Base-by-base conservation (phyloP, 768 basidiomycete genomes). In the Lanmaoa rubissima region DNA sequence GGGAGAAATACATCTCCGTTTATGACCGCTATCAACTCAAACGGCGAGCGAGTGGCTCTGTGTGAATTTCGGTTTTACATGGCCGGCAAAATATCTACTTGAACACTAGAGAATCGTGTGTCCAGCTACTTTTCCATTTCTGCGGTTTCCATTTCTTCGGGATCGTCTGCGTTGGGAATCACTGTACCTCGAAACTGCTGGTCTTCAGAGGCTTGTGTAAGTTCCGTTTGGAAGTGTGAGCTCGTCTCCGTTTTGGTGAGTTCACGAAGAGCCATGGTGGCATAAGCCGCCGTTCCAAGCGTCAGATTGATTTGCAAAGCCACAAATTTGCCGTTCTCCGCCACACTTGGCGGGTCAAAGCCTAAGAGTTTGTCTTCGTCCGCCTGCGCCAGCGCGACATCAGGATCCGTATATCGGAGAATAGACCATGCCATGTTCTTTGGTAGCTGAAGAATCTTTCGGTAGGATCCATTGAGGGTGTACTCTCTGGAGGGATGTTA, bases 241-340 rank as follows among this genome's bases (percentile, higher is more conserved):
- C 92, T 94, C 19, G 95, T 98, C 66, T 98, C 94, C 35, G 89
- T 92, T 76, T 96, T 98, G 14, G 94, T 94, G 43, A 97, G 84
- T 74, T 97, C 94, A 41, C 94, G 84, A 62, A 99, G 72, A 4
- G 95, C 96, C 97, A 99, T 99, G 2, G 97, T 99, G 2, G 97
- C 97, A 73, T 98, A 99, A 5, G 93, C 88, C 0, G 93, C 90
- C 8, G 93, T 92, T 14, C 91, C 93, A 16, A 99, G 81, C n/a
- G 80, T 84, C 52, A 98, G 73, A 39, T 86, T 75, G 58, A 99
- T 84, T 66, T 95, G 94, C 36, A 99, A 75, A 5, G 96, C 95
- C 71, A 86, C 77, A 70, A 96, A 96, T 65, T 84, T 87, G 26
- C 95, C 95, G 46, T 88, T 81, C 51, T 85, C 82, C 4, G 76